phyloP scores from a whole-genome alignment of 202 grass and related monocot genomes.

The Setaria viridis region DNA sequence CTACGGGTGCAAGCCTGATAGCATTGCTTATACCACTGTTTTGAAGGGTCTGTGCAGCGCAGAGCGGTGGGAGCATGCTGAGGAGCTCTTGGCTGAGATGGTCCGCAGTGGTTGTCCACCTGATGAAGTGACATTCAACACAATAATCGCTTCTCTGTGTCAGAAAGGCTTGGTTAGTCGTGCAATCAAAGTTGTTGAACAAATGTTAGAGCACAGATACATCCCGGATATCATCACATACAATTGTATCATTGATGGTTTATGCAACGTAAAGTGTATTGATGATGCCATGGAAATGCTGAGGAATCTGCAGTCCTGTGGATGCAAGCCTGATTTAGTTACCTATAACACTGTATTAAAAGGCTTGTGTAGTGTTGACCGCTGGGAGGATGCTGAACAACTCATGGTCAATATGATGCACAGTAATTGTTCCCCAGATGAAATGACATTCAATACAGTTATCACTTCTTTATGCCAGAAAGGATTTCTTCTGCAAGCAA shows the following conservation, averaged over 20 bases:
- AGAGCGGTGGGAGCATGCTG: conserved; percentile 40
- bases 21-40: conserved; percentile 52
- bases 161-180: conserved; percentile 46
- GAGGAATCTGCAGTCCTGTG: conserved; percentile 34
- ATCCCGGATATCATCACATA: conserved; percentile 42
- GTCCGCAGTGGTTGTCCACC: conserved; percentile 5
- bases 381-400: conserved; percentile 38
- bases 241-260: conserved; percentile 34
- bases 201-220: conserved; percentile 46
- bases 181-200: conserved; percentile 31
- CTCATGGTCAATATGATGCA: conserved; percentile 41
- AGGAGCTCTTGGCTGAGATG: conserved; percentile 45
- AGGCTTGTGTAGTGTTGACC: conserved; percentile 52
- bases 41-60: conserved; percentile 53
- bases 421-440: conserved; percentile 17
- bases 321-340: conserved; percentile 57
- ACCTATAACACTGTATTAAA: conserved; percentile 65
- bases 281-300: conserved; percentile 53
- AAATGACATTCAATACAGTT: conserved; percentile 37
- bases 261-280: conserved; percentile 42
- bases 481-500: conserved; percentile 44
- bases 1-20: conserved; percentile 58
- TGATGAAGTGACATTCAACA: conserved; percentile 41
- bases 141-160: conserved; percentile 39
- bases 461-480: conserved; percentile 40